Evolutionary conservation across 345 rosid species (phyloP).

Genomic region (Dimocarpus longan): DNA sequence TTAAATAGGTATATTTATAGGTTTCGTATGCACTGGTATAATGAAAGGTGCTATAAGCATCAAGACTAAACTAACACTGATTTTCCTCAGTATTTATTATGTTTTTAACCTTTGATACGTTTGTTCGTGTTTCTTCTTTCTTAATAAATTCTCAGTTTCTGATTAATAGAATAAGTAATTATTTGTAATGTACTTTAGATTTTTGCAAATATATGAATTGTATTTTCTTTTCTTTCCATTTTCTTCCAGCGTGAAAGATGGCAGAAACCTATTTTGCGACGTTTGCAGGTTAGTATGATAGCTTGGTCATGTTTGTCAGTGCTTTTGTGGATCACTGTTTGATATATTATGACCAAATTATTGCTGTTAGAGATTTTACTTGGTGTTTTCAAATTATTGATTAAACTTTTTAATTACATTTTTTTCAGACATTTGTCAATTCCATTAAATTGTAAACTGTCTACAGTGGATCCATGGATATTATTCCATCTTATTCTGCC

Average conservation of each 20-base stretch:
- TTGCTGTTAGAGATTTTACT: background rate
- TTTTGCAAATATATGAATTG: constrained; percentile 9
- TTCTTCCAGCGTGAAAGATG: constrained; percentile 82
- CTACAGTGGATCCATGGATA: background rate
- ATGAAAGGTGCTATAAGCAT: background rate
- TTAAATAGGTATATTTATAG: background rate
- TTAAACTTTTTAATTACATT: background rate
- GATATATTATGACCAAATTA: background rate
- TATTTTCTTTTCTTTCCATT: constrained; percentile 1
- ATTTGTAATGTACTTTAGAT: constrained; percentile 8
- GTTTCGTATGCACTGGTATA: background rate
- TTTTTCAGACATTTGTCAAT: background rate
- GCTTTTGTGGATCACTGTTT: background rate
- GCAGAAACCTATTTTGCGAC: constrained; percentile 98
- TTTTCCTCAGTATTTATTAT: background rate
- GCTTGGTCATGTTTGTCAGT: constrained; percentile 15
- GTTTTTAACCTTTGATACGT: background rate
- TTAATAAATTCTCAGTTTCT: background rate
- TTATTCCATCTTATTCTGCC: background rate
- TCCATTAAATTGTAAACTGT: background rate
- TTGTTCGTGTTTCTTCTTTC: background rate
- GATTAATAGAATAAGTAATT: background rate
- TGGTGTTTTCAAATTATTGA: background rate
- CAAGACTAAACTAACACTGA: background rate
- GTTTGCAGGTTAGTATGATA: constrained; percentile 78